Evolutionary conservation across 306 rosid genomes (phyloP).

Genomic region (Castanea sativa): DNA sequence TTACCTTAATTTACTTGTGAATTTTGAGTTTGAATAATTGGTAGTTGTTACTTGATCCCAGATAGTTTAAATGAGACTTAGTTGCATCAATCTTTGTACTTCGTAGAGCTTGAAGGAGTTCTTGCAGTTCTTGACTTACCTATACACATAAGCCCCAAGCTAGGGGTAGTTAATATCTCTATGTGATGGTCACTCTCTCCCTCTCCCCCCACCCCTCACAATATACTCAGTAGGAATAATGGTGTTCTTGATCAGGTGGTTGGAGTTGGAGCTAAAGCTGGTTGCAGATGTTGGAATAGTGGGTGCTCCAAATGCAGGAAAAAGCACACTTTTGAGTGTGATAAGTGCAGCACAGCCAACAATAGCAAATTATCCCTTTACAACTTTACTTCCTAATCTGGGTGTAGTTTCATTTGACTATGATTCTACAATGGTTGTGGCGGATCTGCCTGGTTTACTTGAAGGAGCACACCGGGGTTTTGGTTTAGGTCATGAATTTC

Average conservation of each 20-base stretch:
- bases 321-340: constrained; percentile 91
- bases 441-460: constrained; percentile 97
- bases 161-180: neutral
- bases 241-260: constrained; percentile 70
- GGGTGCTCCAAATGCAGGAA: constrained; percentile 97
- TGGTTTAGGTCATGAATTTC: constrained; percentile 95
- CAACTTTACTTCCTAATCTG: constrained; percentile 91
- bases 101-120: neutral
- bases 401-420: constrained; percentile 95
- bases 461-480: constrained; percentile 98
- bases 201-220: no score
- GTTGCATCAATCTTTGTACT: neutral
- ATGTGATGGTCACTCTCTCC: no score
- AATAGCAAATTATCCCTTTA: constrained; percentile 92
- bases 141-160: neutral
- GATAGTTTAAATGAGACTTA: neutral
- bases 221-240: constrained; percentile 19
- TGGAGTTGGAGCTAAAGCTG: constrained; percentile 92
- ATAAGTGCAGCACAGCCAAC: constrained; percentile 92
- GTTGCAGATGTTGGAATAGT: constrained; percentile 98
- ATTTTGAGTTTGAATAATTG: neutral
- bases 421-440: constrained; percentile 87
- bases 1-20: neutral
- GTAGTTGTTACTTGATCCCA: neutral
- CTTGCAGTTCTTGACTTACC: neutral